Percentiles rank a stretch among this genome's conserved stretches.
Conservation (phyloP, 1,139 yeast genomes). For the Blastobotrys indianensis region DNA sequence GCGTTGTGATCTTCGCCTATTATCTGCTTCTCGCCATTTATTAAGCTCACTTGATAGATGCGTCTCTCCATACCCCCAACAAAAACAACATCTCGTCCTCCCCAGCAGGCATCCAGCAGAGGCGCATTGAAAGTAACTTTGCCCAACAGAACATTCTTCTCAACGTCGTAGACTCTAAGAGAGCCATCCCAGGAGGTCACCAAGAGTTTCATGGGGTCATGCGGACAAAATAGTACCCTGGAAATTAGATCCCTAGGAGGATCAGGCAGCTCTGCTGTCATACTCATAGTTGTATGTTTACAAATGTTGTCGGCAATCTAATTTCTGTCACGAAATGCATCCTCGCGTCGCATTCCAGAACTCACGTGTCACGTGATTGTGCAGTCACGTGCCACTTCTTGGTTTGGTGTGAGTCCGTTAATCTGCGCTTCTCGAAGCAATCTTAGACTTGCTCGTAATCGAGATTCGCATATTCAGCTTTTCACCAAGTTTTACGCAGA, state of each 20-base stretch:
- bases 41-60: conserved; percentile 27
- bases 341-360: no score
- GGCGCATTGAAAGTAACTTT: conserved; percentile 27
- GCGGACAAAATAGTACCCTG: conserved; percentile 26
- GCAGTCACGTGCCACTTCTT: no score
- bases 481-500: no score
- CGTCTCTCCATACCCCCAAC: conserved; percentile 28
- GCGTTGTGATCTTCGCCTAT: conserved; percentile 32
- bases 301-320: no score
- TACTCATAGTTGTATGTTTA: conserved; percentile 1
- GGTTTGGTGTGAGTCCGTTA: no score
- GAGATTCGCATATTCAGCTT: no score
- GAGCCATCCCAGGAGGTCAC: conserved; percentile 37
- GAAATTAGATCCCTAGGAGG: conserved; percentile 32
- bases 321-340: no score
- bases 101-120: conserved; percentile 32
- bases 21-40: conserved; percentile 20
- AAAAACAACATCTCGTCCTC: conserved; percentile 22
- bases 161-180: conserved; percentile 26
- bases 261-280: conserved; percentile 16
- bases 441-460: no score
- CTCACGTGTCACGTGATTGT: no score
- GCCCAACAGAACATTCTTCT: conserved; percentile 13
- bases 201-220: conserved; percentile 24
- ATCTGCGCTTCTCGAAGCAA: no score